Evolutionary conservation across 768 basidiomycete species (phyloP).

Genomic region (Fibroporia radiculosa): DNA sequence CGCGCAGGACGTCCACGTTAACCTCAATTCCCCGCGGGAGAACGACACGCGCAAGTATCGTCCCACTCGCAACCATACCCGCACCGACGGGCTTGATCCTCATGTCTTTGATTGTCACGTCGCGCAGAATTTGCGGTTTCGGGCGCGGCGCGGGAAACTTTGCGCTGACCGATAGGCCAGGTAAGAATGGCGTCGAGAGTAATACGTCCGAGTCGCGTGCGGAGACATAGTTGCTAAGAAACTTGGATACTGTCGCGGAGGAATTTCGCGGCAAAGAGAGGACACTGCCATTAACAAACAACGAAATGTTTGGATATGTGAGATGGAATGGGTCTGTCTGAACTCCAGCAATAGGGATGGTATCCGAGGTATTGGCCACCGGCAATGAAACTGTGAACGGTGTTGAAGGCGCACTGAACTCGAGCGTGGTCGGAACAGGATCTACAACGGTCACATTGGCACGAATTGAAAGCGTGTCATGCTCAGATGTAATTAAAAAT

Average conservation of each 20-base stretch:
- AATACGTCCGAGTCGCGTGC: constrained; percentile 47
- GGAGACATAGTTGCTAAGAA: constrained; percentile 60
- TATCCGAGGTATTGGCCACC: constrained; percentile 8
- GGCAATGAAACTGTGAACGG: constrained; percentile 59
- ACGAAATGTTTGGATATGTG: constrained; percentile 60
- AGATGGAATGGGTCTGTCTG: constrained; percentile 48
- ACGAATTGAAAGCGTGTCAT: constrained; percentile 21
- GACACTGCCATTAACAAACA: constrained; percentile 48
- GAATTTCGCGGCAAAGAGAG: constrained; percentile 35
- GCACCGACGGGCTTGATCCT: constrained; percentile 44
- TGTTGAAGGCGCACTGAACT: constrained; percentile 45
- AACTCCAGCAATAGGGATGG: constrained; percentile 46
- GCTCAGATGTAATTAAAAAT: constrained; percentile 37
- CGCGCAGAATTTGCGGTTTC: constrained; percentile 55
- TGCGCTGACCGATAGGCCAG: constrained; percentile 35
- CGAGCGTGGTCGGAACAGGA: constrained; percentile 43
- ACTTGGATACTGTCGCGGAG: constrained; percentile 40
- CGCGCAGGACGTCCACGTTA: constrained; percentile 49
- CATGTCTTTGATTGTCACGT: constrained; percentile 75
- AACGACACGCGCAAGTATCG: constrained; percentile 55
- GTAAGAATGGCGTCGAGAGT: constrained; percentile 49
- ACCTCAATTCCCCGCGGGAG: constrained; percentile 66
- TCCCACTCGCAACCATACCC: constrained; percentile 60
- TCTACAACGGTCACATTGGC: constrained; percentile 54
- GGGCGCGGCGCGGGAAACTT: constrained; percentile 61